A percentile compares a stretch with the other conserved stretches of the same genome.
Evolutionary conservation across 495 filamentous ascomycete species (phyloP).

Genomic region (Tuber calosporum): DNA sequence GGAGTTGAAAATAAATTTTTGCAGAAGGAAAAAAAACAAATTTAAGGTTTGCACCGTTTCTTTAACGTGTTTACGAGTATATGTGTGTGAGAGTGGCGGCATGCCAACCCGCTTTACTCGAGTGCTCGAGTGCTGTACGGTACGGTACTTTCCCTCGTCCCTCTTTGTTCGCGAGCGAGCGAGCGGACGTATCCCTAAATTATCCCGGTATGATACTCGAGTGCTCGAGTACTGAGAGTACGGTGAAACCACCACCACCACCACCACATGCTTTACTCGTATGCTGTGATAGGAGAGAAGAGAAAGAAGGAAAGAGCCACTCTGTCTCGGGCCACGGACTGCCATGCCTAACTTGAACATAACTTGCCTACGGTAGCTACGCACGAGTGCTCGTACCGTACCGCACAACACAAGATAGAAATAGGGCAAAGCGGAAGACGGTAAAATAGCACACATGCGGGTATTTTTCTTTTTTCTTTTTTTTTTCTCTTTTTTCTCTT

Average conservation of each 20-base stretch:
- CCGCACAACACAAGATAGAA: not conserved
- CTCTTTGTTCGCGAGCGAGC: not conserved
- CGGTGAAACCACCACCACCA: no score
- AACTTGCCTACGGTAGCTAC: not conserved
- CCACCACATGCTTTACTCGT: not conserved
- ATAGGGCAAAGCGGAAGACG: not conserved
- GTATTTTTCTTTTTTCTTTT: no score
- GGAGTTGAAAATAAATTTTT: not conserved
- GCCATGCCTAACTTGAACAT: not conserved
- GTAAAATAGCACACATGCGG: no score
- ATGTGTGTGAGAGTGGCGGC: not conserved
- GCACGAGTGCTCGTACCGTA: not conserved
- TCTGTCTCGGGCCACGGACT: not conserved
- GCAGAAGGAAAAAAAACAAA: not conserved
- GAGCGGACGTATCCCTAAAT: no score
- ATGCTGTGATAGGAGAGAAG: not conserved
- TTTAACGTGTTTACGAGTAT: no score
- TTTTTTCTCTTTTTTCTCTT: no score
- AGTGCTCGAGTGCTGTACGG: no score
- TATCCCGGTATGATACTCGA: no score
- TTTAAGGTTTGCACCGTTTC: slow-evolving; percentile 1
- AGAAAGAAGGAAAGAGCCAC: not conserved
- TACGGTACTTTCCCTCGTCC: not conserved
- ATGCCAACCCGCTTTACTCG: not conserved
- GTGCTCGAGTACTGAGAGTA: no score